phyloP scores from a whole-genome alignment of 2,329 filamentous ascomycete genomes.

The Claviceps paspali region DNA sequence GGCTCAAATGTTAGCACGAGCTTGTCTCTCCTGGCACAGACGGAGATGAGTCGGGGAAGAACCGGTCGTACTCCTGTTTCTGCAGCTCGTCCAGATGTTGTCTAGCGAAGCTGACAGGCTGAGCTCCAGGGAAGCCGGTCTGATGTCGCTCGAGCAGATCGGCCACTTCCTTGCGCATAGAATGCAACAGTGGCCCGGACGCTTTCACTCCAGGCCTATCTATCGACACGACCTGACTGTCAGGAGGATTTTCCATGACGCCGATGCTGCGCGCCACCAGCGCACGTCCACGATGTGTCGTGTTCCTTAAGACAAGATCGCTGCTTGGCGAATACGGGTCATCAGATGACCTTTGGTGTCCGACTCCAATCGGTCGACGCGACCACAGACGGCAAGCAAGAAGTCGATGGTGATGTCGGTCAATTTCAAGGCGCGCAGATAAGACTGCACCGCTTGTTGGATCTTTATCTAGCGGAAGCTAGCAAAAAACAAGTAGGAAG shows the following conservation, averaged over 20 bases:
- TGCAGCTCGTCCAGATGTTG: conserved; percentile 72
- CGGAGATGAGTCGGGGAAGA: conserved; percentile 3
- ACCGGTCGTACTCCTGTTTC: conserved; percentile 48
- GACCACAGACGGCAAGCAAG: neutral
- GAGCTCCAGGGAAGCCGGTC: conserved; percentile 68
- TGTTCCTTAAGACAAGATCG: neutral
- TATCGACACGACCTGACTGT: conserved; percentile 32
- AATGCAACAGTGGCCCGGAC: conserved; percentile 39
- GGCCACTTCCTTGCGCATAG: conserved; percentile 60
- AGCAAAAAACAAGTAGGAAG: too few species aligned
- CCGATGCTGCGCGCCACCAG: neutral
- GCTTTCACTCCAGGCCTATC: conserved; percentile 51
- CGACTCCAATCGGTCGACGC: neutral
- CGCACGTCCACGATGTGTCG: neutral
- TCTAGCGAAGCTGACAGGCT: conserved; percentile 82
- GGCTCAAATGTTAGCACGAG: conserved; percentile 6
- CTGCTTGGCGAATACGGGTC: too few species aligned
- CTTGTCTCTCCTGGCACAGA: too few species aligned
- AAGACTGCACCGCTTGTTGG: neutral
- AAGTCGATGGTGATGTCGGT: neutral
- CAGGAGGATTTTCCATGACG: conserved; percentile 16
- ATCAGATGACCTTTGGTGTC: neutral
- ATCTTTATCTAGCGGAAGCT: too few species aligned
- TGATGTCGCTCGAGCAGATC: conserved; percentile 55
- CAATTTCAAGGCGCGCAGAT: neutral